phyloP scores from a whole-genome alignment of 805 yeast species.

The Pichia scutulata region DNA sequence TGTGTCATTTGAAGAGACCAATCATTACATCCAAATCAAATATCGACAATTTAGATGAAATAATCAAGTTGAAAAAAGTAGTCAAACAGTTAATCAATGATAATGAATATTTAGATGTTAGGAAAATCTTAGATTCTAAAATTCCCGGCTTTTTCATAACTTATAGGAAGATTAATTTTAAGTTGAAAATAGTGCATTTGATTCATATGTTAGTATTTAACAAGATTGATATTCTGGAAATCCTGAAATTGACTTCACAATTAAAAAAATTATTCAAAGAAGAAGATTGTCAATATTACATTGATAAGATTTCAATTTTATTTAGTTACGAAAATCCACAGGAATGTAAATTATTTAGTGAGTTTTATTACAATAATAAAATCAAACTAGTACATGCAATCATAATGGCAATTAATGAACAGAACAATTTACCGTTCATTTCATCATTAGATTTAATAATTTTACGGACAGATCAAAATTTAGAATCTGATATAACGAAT shows the following conservation, averaged over 20 bases:
- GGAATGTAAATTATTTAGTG: conserved; percentile 29
- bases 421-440: conserved; percentile 8
- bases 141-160: conserved; percentile 33
- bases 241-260: conserved; percentile 33
- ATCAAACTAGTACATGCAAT: conserved; percentile 33
- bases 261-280: conserved; percentile 28
- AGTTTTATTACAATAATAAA: conserved; percentile 31
- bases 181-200: conserved; percentile 37
- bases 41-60: conserved; percentile 25
- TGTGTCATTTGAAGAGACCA: conserved; percentile 25
- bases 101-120: conserved; percentile 39
- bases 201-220: conserved; percentile 29
- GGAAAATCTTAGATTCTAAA: conserved; percentile 29
- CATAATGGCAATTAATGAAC: conserved; percentile 28
- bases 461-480: conserved; percentile 16
- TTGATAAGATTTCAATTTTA: conserved; percentile 42
- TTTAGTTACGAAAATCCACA: conserved; percentile 46
- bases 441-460: conserved; percentile 22
- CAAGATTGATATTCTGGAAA: conserved; percentile 22
- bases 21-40: conserved; percentile 20
- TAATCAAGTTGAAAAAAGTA: conserved; percentile 33
- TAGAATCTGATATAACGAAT: conserved; percentile 10
- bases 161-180: conserved; percentile 31
- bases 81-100: conserved; percentile 34
- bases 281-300: conserved; percentile 28